Conservation (phyloP, 495 filamentous ascomycete species). For the Xylaria intraflava region DNA sequence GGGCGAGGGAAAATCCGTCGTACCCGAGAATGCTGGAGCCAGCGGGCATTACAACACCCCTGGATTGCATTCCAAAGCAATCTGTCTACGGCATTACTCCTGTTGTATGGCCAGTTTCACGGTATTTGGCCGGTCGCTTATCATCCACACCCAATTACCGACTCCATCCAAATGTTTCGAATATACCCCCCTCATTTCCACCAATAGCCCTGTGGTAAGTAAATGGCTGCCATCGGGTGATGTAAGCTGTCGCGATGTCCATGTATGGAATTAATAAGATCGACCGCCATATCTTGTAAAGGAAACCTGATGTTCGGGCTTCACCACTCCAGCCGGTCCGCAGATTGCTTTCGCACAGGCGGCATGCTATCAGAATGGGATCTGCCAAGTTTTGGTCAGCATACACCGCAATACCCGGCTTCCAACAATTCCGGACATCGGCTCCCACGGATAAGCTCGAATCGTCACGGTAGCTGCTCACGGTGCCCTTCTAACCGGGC, state of each 20-base stretch:
- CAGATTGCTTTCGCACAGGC: conserved; percentile 2
- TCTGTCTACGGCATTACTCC: background rate
- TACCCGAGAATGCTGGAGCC: background rate
- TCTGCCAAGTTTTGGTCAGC: background rate
- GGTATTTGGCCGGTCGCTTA: background rate
- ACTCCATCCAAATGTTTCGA: background rate
- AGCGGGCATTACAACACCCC: background rate
- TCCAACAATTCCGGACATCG: background rate
- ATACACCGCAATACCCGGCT: background rate
- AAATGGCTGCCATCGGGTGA: background rate
- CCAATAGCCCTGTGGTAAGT: background rate
- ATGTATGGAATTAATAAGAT: conserved; percentile 4
- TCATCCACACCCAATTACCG: background rate
- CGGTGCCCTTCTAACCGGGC: background rate
- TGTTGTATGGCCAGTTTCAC: background rate
- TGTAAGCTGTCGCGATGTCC: background rate
- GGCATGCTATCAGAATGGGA: background rate
- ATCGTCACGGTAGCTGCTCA: background rate
- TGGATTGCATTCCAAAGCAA: background rate
- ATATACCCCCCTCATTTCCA: background rate
- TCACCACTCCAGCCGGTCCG: conserved; percentile 5
- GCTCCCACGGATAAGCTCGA: background rate
- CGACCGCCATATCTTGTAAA: conserved; percentile 9
- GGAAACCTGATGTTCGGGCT: background rate
- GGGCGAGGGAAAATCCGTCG: background rate